phyloP scores from a whole-genome alignment of 768 basidiomycete genomes.

The Saitozyma podzolica region DNA sequence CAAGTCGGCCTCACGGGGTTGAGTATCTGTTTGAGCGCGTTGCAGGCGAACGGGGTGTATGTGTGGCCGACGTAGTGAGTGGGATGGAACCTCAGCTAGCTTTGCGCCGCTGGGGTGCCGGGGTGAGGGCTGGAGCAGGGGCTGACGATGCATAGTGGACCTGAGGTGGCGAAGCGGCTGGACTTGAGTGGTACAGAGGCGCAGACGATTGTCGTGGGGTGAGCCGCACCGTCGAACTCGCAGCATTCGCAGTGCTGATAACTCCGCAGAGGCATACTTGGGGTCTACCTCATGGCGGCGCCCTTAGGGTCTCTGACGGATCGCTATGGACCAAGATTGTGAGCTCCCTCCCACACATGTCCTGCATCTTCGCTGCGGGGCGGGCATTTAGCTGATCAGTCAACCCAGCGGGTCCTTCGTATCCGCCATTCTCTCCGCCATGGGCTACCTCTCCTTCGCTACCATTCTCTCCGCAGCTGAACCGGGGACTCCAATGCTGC shows the following conservation, averaged over 20 bases:
- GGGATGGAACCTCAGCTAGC: no score
- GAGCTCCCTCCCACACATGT: conserved; percentile 4
- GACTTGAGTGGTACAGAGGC: conserved; percentile 41
- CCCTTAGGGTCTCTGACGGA: conserved; percentile 49
- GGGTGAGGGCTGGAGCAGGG: not conserved
- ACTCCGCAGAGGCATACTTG: conserved; percentile 40
- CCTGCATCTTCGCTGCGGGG: not conserved
- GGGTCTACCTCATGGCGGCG: conserved; percentile 51
- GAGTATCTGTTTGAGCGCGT: conserved; percentile 36
- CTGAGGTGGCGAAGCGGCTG: conserved; percentile 40
- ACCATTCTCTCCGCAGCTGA: conserved; percentile 21
- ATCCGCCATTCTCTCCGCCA: conserved; percentile 39
- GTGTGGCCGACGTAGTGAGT: conserved; percentile 50
- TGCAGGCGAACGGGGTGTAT: conserved; percentile 52
- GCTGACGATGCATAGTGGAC: conserved; percentile 27
- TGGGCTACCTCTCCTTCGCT: conserved; percentile 48
- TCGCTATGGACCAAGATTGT: conserved; percentile 49
- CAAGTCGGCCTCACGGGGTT: conserved; percentile 39
- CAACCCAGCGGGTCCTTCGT: conserved; percentile 32
- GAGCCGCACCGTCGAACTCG: conserved; percentile 2
- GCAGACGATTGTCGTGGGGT: conserved; percentile 50
- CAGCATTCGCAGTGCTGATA: not conserved
- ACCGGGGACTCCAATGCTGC: conserved; percentile 33
- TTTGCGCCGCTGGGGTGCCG: not conserved
- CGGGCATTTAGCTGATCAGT: conserved; percentile 8